Conservation (phyloP, 352 stramenopile genomes). For the Globisporangium yorkense region DNA sequence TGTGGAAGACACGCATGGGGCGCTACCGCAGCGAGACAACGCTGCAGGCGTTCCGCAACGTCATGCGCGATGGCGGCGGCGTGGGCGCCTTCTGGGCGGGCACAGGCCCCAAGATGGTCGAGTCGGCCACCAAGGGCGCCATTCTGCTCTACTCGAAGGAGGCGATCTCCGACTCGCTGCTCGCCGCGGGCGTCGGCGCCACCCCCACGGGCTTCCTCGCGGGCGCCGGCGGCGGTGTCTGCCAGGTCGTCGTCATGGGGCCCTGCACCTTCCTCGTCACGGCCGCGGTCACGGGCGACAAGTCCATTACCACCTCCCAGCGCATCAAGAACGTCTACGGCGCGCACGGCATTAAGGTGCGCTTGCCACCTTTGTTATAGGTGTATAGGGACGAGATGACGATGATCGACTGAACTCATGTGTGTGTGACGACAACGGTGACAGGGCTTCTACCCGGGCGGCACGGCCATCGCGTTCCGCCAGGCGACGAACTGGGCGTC, state of each 20-base stretch:
- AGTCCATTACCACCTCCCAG: conserved; percentile 81
- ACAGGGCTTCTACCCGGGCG: conserved; percentile 86
- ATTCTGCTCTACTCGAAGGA: conserved; percentile 90
- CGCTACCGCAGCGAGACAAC: conserved; percentile 82
- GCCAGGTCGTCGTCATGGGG: conserved; percentile 87
- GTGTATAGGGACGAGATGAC: too few species aligned
- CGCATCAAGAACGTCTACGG: conserved; percentile 81
- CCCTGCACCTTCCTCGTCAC: conserved; percentile 91
- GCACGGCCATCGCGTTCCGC: conserved; percentile 87
- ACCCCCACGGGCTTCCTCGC: conserved; percentile 73
- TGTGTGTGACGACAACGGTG: background rate
- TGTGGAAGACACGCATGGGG: conserved; percentile 92
- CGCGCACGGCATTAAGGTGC: conserved; percentile 68
- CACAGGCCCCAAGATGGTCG: conserved; percentile 89
- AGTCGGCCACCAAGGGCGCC: conserved; percentile 85
- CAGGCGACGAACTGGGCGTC: conserved; percentile 91
- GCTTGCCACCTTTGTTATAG: background rate
- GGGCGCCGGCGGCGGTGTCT: conserved; percentile 80
- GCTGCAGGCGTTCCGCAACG: conserved; percentile 78
- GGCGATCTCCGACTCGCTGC: conserved; percentile 76
- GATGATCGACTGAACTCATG: background rate
- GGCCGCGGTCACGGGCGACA: conserved; percentile 85
- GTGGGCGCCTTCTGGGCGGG: conserved; percentile 84
- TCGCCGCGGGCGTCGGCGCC: conserved; percentile 58
- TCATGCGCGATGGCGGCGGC: conserved; percentile 82